Percentiles rank a stretch among this genome's conserved stretches.
These are phyloP conservation scores for Fusarium mangiferae DNA, from an alignment of 2,329 filamentous ascomycete genomes.

Conservation along the genomic window DNA sequence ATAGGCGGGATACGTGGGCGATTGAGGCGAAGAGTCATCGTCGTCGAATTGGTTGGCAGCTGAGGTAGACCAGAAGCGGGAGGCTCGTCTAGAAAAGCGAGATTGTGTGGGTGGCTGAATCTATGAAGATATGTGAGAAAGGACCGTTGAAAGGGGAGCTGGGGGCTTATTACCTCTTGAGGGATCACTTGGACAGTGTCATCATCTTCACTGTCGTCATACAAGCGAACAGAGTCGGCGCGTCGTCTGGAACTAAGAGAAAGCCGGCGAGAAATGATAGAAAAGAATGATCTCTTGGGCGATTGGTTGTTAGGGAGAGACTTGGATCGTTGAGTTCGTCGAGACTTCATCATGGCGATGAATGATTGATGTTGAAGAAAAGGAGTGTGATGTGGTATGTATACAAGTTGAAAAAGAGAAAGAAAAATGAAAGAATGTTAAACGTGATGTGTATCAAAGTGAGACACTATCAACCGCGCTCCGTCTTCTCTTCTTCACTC, in stretches of 20 bases:
- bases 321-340: constrained; percentile 24
- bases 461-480: constrained; percentile 10
- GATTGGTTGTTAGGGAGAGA: constrained; percentile 16
- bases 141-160: not conserved
- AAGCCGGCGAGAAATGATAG: constrained; percentile 24
- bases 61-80: constrained; percentile 39
- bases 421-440: constrained; percentile 7
- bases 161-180: constrained; percentile 10
- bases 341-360: constrained; percentile 21
- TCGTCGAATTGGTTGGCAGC: constrained; percentile 34
- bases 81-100: constrained; percentile 33
- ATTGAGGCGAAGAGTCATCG: constrained; percentile 1
- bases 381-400: not conserved
- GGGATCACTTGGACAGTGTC: not conserved
- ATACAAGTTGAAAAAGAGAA: not conserved
- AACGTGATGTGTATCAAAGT: constrained; percentile 20
- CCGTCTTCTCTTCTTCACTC: not conserved
- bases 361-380: not conserved
- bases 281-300: constrained; percentile 26
- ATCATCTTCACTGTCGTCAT: constrained; percentile 27
- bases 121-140: constrained; percentile 3
- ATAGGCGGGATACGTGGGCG: constrained; percentile 11
- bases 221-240: constrained; percentile 15
- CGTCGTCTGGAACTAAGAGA: constrained; percentile 17
- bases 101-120: constrained; percentile 1